Percentiles rank a stretch among this genome's conserved stretches.
These are phyloP conservation scores for Turritis glabra DNA, from an alignment of 345 rosid genomes.

Conservation along the genomic window DNA sequence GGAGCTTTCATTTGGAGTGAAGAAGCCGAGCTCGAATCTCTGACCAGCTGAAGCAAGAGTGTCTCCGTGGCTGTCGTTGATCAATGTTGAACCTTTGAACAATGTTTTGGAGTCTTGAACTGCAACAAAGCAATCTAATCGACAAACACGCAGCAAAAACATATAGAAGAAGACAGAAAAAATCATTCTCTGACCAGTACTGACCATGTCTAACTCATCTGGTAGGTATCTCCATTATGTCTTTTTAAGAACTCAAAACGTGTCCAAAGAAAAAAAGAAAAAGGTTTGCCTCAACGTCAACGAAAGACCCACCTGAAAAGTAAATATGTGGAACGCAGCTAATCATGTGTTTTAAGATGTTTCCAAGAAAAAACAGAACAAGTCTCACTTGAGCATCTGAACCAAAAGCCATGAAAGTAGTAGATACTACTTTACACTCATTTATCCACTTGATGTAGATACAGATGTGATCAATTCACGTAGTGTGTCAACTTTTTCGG, in stretches of 20 bases:
- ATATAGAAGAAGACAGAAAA: conserved; percentile 31
- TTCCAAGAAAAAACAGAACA: conserved; percentile 11
- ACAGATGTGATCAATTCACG: conserved; percentile 1
- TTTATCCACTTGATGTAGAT: conserved; percentile 24
- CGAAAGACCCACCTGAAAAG: conserved; percentile 30
- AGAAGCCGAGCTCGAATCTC: conserved; percentile 51
- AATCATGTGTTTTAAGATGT: conserved; percentile 22
- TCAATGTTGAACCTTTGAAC: conserved; percentile 31
- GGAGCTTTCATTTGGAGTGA: conserved; percentile 44
- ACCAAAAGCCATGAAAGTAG: conserved; percentile 20
- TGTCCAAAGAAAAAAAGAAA: not conserved
- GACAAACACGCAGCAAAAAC: conserved; percentile 33
- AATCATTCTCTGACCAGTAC: conserved; percentile 37
- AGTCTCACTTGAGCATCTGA: conserved; percentile 26
- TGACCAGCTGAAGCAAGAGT: conserved; percentile 43
- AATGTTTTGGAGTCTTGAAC: conserved; percentile 37
- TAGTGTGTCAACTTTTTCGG: conserved; percentile 5
- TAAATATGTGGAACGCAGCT: conserved; percentile 30
- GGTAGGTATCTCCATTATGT: conserved; percentile 15
- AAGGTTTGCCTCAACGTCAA: conserved; percentile 29
- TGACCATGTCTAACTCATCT: conserved; percentile 26
- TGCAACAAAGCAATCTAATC: conserved; percentile 37
- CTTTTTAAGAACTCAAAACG: not conserved
- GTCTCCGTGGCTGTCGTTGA: conserved; percentile 39
- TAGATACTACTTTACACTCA: conserved; percentile 15